These are phyloP conservation scores for Diplodia corticola DNA, from an alignment of 2,329 filamentous ascomycete genomes.

Conservation along the genomic window DNA sequence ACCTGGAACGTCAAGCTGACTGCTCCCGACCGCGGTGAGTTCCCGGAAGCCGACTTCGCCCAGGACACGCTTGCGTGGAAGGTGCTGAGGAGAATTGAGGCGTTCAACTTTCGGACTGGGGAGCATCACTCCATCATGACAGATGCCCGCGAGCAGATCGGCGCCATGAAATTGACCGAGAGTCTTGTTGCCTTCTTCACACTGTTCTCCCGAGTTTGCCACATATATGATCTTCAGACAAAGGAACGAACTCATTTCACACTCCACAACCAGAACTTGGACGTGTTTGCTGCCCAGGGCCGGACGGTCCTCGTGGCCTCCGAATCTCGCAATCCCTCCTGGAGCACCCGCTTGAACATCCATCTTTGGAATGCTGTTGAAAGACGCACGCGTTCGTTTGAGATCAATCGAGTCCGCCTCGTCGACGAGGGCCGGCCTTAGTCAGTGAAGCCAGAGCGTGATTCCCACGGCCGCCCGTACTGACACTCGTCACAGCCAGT, in stretches of 20 bases:
- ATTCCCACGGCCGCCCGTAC: not conserved
- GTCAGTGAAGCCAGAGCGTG: constrained; percentile 3
- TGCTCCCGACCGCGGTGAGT: not conserved
- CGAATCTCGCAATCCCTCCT: not conserved
- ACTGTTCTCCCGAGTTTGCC: constrained; percentile 24
- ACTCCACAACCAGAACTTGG: constrained; percentile 22
- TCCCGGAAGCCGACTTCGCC: constrained; percentile 21
- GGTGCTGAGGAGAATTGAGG: constrained; percentile 24
- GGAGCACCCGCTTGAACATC: constrained; percentile 10
- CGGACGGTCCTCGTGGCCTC: constrained; percentile 8
- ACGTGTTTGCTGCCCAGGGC: constrained; percentile 4
- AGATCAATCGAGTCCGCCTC: constrained; percentile 17
- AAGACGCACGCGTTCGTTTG: constrained; percentile 4
- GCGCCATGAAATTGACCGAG: constrained; percentile 27
- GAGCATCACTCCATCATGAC: constrained; percentile 13
- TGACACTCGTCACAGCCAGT: not conserved
- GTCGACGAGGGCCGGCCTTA: constrained; percentile 11
- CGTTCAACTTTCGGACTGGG: constrained; percentile 32
- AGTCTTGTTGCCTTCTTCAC: constrained; percentile 30
- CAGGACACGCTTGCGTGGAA: constrained; percentile 29
- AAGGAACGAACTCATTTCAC: constrained; percentile 29
- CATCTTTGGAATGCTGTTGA: constrained; percentile 13
- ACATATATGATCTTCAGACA: constrained; percentile 29
- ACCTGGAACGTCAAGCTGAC: constrained; percentile 12
- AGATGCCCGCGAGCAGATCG: constrained; percentile 31